Evolutionary conservation across 2,329 filamentous ascomycete genomes (phyloP).

Genomic region (Aspergillaceae sp.): DNA sequence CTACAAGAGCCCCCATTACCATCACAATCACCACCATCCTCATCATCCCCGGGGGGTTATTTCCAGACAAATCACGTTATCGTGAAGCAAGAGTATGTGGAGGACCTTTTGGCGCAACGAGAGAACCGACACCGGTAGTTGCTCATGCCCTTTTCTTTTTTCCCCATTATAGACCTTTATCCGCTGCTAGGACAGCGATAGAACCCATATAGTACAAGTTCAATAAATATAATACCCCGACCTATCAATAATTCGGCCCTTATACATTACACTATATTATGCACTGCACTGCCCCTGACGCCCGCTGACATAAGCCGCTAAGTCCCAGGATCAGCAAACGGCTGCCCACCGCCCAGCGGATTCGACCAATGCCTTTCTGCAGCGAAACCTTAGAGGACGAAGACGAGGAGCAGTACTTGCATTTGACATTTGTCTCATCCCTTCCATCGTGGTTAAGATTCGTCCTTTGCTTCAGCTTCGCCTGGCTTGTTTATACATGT

Average conservation of each 20-base stretch:
- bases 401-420: too few relatives aligned
- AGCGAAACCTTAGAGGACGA: background rate
- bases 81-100: conserved; percentile 2
- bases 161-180: too few relatives aligned
- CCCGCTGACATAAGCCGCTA: background rate
- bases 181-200: too few relatives aligned
- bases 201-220: too few relatives aligned
- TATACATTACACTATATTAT: background rate
- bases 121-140: background rate
- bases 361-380: background rate
- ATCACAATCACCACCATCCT: background rate
- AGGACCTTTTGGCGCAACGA: conserved; percentile 14
- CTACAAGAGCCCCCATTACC: background rate
- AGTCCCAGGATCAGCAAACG: background rate
- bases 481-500: too few relatives aligned
- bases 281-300: background rate
- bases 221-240: too few relatives aligned
- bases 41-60: background rate
- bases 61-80: too few relatives aligned
- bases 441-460: too few relatives aligned
- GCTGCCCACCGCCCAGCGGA: background rate
- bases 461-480: too few relatives aligned
- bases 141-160: too few relatives aligned
- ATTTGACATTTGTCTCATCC: too few relatives aligned
- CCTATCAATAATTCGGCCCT: too few relatives aligned